Conservation (phyloP, 139 green algal species). For the Chlamydomonas sp. region DNA sequence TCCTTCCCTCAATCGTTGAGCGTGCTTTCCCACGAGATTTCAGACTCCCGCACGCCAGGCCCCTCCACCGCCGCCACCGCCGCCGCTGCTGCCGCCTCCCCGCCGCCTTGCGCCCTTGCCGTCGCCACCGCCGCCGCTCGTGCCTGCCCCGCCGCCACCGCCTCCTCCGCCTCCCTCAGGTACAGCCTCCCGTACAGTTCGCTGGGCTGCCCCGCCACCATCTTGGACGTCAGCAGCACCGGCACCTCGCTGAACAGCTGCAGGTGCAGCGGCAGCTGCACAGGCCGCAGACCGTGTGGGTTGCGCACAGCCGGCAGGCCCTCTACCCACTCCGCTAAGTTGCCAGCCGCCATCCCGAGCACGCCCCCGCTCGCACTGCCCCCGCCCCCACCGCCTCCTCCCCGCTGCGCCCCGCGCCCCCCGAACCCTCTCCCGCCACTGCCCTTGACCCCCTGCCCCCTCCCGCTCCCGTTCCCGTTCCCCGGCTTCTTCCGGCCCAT, state of each 20-base stretch:
- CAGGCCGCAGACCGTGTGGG: conserved; percentile 32
- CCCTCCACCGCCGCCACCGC: neutral
- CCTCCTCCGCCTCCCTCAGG: conserved; percentile 3
- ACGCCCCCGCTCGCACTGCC: neutral
- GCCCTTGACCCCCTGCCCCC: neutral
- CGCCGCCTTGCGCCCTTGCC: neutral
- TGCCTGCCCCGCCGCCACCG: neutral
- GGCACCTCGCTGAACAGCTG: conserved; percentile 6
- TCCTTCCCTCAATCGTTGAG: conserved; percentile 4
- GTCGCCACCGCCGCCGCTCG: neutral
- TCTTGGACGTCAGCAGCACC: conserved; percentile 12
- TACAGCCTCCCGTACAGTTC: neutral
- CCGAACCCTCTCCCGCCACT: neutral
- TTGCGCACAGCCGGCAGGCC: conserved; percentile 44
- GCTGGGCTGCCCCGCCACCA: neutral
- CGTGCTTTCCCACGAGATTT: conserved; percentile 7
- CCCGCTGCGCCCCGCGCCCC: neutral
- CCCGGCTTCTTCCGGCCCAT: neutral
- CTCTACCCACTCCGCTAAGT: conserved; percentile 35
- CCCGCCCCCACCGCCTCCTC: neutral
- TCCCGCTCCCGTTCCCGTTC: neutral
- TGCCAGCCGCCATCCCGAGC: neutral
- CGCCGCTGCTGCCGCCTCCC: neutral
- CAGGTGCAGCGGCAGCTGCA: conserved; percentile 50
- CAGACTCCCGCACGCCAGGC: neutral